Percentiles rank a stretch among this genome's conserved stretches.
Conservation (phyloP, 2,329 filamentous ascomycete genomes). For the Fusarium musae region DNA sequence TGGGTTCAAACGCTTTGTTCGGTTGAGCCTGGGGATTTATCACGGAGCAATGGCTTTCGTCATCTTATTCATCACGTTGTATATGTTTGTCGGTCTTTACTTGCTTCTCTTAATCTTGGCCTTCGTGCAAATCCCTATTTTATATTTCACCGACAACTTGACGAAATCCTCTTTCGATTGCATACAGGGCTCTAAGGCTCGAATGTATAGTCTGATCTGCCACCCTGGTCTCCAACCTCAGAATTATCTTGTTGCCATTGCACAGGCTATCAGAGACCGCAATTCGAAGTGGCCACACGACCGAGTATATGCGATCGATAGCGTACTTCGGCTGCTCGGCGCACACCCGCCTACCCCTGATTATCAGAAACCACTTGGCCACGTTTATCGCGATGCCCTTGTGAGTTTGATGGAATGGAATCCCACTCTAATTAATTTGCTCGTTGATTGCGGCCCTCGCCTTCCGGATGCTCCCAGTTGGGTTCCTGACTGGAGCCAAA, state of each 20-base stretch:
- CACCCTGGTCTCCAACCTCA: background rate
- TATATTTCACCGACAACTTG: rapidly evolving
- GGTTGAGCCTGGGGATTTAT: background rate
- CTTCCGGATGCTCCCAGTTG: background rate
- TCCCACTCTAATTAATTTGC: background rate
- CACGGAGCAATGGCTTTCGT: too few relatives aligned
- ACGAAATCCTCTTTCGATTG: rapidly evolving
- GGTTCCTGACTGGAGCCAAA: background rate
- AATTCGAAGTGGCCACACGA: background rate
- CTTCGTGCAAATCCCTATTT: rapidly evolving
- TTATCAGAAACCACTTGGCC: background rate
- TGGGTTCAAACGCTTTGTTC: rapidly evolving
- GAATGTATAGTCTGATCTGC: background rate
- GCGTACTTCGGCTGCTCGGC: background rate
- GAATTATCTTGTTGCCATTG: background rate
- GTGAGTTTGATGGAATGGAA: background rate
- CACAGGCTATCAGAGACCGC: background rate
- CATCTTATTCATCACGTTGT: too few relatives aligned
- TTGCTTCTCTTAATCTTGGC: too few relatives aligned
- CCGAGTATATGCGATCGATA: background rate
- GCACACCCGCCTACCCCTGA: background rate
- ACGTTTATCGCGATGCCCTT: background rate
- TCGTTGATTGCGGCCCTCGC: background rate
- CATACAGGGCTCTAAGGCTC: rapidly evolving
- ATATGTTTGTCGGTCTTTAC: too few relatives aligned